Conservation (phyloP, 495 filamentous ascomycete species). For the Hypomontagnella submonticulosa region DNA sequence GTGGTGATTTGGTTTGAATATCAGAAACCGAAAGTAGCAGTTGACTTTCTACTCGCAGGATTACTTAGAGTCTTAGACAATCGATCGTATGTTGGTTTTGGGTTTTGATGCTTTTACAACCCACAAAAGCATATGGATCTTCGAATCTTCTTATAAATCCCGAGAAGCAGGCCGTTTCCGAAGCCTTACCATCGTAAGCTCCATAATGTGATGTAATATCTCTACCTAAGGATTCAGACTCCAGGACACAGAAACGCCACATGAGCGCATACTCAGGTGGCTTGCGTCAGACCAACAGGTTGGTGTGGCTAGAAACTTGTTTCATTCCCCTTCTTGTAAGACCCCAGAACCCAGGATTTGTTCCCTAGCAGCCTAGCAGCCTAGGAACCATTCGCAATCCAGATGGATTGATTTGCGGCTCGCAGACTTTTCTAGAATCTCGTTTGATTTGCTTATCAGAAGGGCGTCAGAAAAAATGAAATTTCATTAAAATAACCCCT, state of each 20-base stretch:
- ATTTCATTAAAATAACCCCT: too few relatives aligned
- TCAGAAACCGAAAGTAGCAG: neutral
- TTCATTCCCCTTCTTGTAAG: conserved; percentile 17
- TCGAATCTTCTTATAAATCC: conserved; percentile 25
- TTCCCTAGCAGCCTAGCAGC: conserved; percentile 4
- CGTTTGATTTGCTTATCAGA: conserved; percentile 32
- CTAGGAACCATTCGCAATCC: conserved; percentile 22
- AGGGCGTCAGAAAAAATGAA: too few relatives aligned
- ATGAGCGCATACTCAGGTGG: conserved; percentile 40
- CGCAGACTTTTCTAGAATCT: conserved; percentile 16
- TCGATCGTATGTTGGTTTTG: too few relatives aligned
- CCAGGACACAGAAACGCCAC: conserved; percentile 31
- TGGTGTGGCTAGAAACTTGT: conserved; percentile 49
- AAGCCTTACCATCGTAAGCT: conserved; percentile 16
- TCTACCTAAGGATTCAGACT: conserved; percentile 8
- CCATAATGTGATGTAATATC: conserved; percentile 43
- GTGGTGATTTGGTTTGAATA: conserved; percentile 1
- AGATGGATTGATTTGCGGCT: conserved; percentile 31
- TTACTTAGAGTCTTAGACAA: too few relatives aligned
- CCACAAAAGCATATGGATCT: too few relatives aligned
- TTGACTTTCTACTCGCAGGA: too few relatives aligned
- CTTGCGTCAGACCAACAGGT: conserved; percentile 30
- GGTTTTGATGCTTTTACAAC: too few relatives aligned
- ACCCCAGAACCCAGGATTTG: conserved; percentile 23
- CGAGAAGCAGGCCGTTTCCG: neutral